phyloP scores from a whole-genome alignment of 129 eudicot genomes.

The Smallanthus sonchifolius region DNA sequence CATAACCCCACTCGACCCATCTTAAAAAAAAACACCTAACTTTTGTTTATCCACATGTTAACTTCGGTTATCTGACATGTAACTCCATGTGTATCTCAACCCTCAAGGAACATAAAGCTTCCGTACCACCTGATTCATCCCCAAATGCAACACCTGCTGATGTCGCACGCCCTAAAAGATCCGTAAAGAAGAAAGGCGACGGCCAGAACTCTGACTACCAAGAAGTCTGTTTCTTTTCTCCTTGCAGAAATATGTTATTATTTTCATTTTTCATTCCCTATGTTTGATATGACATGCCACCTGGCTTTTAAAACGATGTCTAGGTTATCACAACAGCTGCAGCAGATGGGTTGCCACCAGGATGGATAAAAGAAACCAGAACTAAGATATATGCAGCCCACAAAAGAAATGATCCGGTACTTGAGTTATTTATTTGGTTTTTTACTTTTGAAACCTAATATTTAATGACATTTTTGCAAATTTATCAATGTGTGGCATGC shows the following conservation, averaged over 20 bases:
- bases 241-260: not conserved
- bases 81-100: conserved; percentile 14
- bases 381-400: conserved; percentile 26
- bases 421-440: not conserved
- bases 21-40: not conserved
- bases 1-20: not conserved
- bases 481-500: conserved; percentile 6
- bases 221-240: conserved; percentile 35
- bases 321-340: conserved; percentile 46
- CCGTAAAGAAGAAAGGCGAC: conserved; percentile 26
- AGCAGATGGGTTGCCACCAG: conserved; percentile 66
- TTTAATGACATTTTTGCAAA: not conserved
- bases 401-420: conserved; percentile 56
- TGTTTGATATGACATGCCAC: not conserved
- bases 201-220: not conserved
- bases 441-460: not conserved
- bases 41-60: conserved; percentile 1
- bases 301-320: conserved; percentile 22
- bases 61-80: conserved; percentile 18
- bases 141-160: conserved; percentile 2
- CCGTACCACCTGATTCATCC: conserved; percentile 24
- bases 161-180: conserved; percentile 15
- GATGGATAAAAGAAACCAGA: conserved; percentile 75
- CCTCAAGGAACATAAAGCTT: conserved; percentile 10
- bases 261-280: not conserved